Conservation (phyloP, 1,139 yeast genomes). For the Barnettozyma hawaiiensis region DNA sequence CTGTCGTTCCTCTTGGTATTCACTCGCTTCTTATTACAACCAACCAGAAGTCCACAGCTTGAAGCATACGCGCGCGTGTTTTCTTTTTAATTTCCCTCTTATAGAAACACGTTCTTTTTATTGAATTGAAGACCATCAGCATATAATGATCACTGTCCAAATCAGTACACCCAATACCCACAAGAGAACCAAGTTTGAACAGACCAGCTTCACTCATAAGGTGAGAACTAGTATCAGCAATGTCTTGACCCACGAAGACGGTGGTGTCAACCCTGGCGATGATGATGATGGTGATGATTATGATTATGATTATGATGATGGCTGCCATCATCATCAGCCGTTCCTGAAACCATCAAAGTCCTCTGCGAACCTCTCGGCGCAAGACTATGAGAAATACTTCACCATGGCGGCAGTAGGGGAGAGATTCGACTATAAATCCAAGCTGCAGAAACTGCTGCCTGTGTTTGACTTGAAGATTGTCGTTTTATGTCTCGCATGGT, state of each 20-base stretch:
- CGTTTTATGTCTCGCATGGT: constrained; percentile 67
- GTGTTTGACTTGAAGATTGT: constrained; percentile 33
- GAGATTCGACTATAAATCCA: constrained; percentile 9
- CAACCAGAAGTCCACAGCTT: neutral
- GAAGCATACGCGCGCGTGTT: neutral
- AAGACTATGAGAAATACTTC: constrained; percentile 22
- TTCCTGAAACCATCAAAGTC: constrained; percentile 25
- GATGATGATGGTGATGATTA: too few species aligned
- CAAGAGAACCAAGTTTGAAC: constrained; percentile 13
- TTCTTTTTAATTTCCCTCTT: neutral
- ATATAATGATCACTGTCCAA: constrained; percentile 23
- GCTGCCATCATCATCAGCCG: constrained; percentile 10
- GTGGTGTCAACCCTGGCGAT: neutral
- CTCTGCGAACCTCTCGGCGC: constrained; percentile 16
- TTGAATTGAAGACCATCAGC: neutral
- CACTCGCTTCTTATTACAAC: constrained; percentile 1
- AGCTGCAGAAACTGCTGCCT: constrained; percentile 15
- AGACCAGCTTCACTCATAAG: constrained; percentile 11
- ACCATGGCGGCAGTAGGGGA: constrained; percentile 23
- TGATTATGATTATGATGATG: too few species aligned
- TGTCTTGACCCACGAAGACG: neutral
- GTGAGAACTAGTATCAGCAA: constrained; percentile 5
- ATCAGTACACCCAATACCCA: constrained; percentile 18
- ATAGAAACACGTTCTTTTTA: neutral
- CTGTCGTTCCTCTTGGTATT: neutral